Percentiles rank a stretch among this genome's conserved stretches.
Evolutionary conservation across 768 basidiomycete genomes (phyloP).

Genomic region (Boletus subcaerulescens): DNA sequence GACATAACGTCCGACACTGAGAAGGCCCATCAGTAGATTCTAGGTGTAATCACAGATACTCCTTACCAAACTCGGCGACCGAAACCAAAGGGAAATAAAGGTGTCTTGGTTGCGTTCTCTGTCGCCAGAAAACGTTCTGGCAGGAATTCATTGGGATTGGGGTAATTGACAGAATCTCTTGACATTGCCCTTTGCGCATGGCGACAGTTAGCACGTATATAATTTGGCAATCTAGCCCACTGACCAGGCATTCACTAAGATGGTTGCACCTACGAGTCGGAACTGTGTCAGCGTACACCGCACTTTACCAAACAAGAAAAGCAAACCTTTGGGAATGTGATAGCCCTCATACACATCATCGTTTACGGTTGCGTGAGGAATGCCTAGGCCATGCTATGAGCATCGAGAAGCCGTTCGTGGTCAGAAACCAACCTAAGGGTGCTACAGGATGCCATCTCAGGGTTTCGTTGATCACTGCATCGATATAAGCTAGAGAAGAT

Average conservation of each 20-base stretch:
- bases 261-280: background rate
- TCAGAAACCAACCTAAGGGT: conserved; percentile 3
- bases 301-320: background rate
- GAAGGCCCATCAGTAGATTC: background rate
- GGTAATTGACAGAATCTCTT: conserved; percentile 33
- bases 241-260: conserved; percentile 4
- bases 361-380: conserved; percentile 29
- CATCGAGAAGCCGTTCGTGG: too few species aligned
- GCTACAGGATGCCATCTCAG: conserved; percentile 11
- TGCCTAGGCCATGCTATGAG: background rate
- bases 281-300: background rate
- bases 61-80: conserved; percentile 37
- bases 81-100: conserved; percentile 25
- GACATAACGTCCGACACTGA: conserved; percentile 38
- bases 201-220: background rate
- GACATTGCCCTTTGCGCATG: conserved; percentile 26
- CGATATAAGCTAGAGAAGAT: conserved; percentile 4
- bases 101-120: background rate
- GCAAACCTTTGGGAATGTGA: conserved; percentile 41
- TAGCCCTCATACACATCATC: conserved; percentile 20
- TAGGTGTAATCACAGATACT: background rate
- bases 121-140: conserved; percentile 31
- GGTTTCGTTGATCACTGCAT: conserved; percentile 12
- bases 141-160: conserved; percentile 32
- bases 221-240: background rate